Percentiles rank a stretch among this genome's conserved stretches.
Conservation (phyloP, 495 filamentous ascomycete species). For the Chaetomium cochliodes region DNA sequence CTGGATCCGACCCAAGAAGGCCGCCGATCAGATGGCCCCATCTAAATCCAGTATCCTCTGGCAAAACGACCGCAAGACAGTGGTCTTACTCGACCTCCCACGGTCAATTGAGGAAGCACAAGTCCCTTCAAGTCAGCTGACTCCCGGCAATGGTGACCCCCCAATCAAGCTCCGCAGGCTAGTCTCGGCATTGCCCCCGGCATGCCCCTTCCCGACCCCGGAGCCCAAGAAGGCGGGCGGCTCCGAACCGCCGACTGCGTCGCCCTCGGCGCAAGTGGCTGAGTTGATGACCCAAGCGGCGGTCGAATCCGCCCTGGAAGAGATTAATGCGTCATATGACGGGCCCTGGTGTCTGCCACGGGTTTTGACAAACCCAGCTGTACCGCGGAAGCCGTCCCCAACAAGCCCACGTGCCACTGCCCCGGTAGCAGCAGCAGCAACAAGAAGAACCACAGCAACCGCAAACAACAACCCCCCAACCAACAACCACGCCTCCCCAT, state of each 20-base stretch:
- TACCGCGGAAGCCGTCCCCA: neutral
- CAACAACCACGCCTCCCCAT: neutral
- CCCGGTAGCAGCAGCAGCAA: neutral
- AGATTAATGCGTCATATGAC: constrained; percentile 33
- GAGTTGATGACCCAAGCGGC: constrained; percentile 48
- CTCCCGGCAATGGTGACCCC: constrained; percentile 13
- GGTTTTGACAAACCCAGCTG: neutral
- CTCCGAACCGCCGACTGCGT: constrained; percentile 10
- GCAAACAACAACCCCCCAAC: neutral
- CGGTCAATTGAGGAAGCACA: constrained; percentile 50
- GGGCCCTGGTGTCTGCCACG: constrained; percentile 51
- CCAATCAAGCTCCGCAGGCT: constrained; percentile 32
- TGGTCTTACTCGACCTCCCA: constrained; percentile 47
- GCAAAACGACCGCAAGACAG: constrained; percentile 37
- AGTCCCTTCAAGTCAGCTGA: constrained; percentile 32
- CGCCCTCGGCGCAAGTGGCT: constrained; percentile 40
- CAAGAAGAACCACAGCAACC: neutral
- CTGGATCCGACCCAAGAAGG: neutral
- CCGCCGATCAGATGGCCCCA: constrained; percentile 16
- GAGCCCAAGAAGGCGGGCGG: constrained; percentile 39
- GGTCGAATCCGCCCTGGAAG: constrained; percentile 43
- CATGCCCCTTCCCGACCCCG: constrained; percentile 45
- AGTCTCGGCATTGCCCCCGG: constrained; percentile 38
- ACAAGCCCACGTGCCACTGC: constrained; percentile 5
- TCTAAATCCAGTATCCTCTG: constrained; percentile 39